phyloP scores from a whole-genome alignment of 1,284 basidiomycete genomes.

The Wallemia mellicola region DNA sequence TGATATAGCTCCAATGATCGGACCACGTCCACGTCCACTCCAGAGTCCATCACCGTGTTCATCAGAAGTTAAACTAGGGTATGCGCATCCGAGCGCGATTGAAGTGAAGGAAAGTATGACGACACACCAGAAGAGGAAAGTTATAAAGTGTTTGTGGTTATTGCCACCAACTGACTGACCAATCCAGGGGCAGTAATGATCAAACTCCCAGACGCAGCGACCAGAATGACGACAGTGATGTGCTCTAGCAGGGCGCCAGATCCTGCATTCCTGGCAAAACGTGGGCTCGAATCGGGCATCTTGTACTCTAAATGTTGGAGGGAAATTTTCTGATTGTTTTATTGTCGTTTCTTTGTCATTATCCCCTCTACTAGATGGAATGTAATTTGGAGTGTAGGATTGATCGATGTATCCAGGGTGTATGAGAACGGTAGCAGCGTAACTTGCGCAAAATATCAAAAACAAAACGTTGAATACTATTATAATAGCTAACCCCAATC shows the following conservation, averaged over 20 bases:
- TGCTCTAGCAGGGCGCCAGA: background rate
- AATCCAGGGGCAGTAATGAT: conserved; percentile 22
- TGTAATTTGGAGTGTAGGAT: background rate
- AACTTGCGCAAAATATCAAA: background rate
- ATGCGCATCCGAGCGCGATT: conserved; percentile 21
- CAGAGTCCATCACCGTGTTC: conserved; percentile 23
- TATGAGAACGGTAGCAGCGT: background rate
- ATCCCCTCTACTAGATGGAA: background rate
- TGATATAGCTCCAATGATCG: conserved; percentile 19
- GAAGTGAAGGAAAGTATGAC: conserved; percentile 30
- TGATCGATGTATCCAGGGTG: background rate
- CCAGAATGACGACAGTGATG: conserved; percentile 6
- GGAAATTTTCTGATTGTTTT: background rate
- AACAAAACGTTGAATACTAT: background rate
- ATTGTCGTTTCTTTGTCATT: background rate
- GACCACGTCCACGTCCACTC: conserved; percentile 31
- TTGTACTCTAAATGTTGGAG: background rate
- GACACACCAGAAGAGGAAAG: conserved; percentile 31
- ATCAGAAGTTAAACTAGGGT: conserved; percentile 18
- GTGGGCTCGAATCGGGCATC: background rate
- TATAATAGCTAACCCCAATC: background rate
- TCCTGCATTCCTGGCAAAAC: background rate
- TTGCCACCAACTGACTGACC: conserved; percentile 52
- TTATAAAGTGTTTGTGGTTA: conserved; percentile 50
- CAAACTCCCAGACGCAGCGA: conserved; percentile 8